Base-by-base conservation (phyloP, 1,284 basidiomycete species). In the Wallemia mellicola region DNA sequence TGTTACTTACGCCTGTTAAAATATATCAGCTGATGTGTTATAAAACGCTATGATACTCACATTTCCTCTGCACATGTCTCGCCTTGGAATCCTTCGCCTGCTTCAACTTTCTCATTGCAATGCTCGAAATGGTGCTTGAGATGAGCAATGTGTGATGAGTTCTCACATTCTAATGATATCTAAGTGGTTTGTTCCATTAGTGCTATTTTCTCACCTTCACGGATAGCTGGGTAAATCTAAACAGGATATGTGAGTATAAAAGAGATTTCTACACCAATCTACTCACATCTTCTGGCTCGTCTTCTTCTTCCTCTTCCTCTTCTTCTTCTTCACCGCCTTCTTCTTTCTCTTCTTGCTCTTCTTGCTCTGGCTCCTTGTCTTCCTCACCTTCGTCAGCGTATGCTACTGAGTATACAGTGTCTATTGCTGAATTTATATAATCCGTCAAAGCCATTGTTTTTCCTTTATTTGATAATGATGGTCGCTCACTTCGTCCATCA, bases 51-150 rank as follows among this genome's bases (percentile, higher is more conserved):
- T n/a, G n/a, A n/a, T n/a, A 58, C 56, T 65, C 65, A 67, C 28
- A 67, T 61, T 76, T 91, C 87, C 73, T 88, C 86, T 59, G 89
- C 83, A 68, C 86, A 91, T 68, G 87, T 84, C 75, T 91, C 86
- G 63, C 78, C 78, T 68, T 84, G 79, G 77, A 78, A 86, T 57
- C 85, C 86, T 67, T 88, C 69, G 48, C 87, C 87, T 28, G 73
- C 75, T 62, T 80, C 73, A 59, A 91, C 80, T 72, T 86, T 87
- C 71, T 91, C 83, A 67, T 83, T 77, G 71, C 88, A 94, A 68
- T 89, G 83, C 64, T 82, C 77, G 72, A 92, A 92, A 73, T 94
- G 88, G 70, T 84, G 79, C 56, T 80, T 75, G 63, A 81, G 71
- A 55, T 78, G 72, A 58, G 76, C 76, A 67, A 88, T 92, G 65